phyloP scores from a whole-genome alignment of 225 moss, liverwort and hornwort genomes.

The Antitrichia curtipendula region DNA sequence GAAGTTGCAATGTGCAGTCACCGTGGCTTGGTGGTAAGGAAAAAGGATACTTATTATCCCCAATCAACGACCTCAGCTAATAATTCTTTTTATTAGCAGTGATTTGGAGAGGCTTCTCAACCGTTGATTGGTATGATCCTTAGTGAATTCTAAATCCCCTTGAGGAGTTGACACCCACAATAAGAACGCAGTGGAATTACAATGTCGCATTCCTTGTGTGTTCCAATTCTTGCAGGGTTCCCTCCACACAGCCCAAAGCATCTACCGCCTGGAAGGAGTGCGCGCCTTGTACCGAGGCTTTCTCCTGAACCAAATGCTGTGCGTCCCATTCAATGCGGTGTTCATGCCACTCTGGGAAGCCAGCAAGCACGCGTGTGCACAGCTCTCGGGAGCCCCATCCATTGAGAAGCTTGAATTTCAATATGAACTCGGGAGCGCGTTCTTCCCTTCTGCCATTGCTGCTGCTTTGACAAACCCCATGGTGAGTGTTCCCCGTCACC shows the following conservation, averaged over 20 bases:
- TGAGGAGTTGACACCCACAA: background rate
- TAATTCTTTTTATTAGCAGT: background rate
- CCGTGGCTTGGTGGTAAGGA: background rate
- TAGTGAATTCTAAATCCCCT: background rate
- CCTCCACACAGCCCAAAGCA: slow-evolving; percentile 35
- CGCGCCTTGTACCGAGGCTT: slow-evolving; percentile 63
- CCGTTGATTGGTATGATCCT: background rate
- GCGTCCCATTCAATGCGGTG: slow-evolving; percentile 74
- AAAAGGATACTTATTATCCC: background rate
- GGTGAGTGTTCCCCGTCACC: slow-evolving; percentile 9
- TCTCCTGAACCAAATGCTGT: slow-evolving; percentile 65
- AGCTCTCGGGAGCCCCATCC: slow-evolving; percentile 47
- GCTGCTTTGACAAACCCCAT: slow-evolving; percentile 75
- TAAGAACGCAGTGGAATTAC: background rate
- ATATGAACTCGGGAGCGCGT: slow-evolving; percentile 66
- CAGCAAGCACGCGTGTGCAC: slow-evolving; percentile 33
- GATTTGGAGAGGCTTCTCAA: background rate
- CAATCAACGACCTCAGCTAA: slow-evolving; percentile 3
- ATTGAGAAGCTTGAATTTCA: slow-evolving; percentile 42
- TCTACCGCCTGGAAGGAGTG: slow-evolving; percentile 47
- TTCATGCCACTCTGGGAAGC: slow-evolving; percentile 82
- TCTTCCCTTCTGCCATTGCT: slow-evolving; percentile 48
- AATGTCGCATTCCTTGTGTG: background rate
- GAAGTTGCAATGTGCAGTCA: slow-evolving; percentile 15
- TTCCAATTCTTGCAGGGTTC: slow-evolving; percentile 42